These are phyloP conservation scores for Ajuga reptans DNA, from an alignment of 305 asterid genomes.

Conservation along the genomic window DNA sequence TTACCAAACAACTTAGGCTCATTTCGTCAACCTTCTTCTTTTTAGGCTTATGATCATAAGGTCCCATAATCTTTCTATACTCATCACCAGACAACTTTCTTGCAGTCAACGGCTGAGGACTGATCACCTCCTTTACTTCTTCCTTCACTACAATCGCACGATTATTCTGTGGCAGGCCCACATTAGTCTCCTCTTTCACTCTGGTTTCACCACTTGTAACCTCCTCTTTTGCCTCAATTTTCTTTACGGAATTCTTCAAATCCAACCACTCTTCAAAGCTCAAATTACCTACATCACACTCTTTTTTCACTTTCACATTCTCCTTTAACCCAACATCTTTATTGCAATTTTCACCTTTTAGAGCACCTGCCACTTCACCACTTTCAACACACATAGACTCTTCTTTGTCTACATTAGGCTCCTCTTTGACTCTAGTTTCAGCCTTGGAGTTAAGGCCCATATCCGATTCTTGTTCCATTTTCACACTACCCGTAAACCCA, in stretches of 20 bases:
- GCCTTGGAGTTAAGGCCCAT: background rate
- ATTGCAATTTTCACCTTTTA: background rate
- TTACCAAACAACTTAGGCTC: slow-evolving; percentile 39
- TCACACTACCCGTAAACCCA: background rate
- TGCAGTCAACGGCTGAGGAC: slow-evolving; percentile 41
- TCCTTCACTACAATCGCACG: slow-evolving; percentile 17
- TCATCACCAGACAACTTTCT: slow-evolving; percentile 37
- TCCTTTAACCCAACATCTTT: background rate
- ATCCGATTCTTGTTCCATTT: slow-evolving; percentile 19
- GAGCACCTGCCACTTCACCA: background rate
- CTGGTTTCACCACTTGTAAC: background rate
- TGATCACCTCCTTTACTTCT: slow-evolving; percentile 27
- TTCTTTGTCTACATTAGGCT: slow-evolving; percentile 11
- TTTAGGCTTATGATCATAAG: slow-evolving; percentile 5
- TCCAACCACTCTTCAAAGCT: slow-evolving; percentile 23
- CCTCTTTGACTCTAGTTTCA: slow-evolving; percentile 21
- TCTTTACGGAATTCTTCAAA: background rate
- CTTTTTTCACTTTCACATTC: slow-evolving; percentile 17
- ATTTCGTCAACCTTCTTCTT: slow-evolving; percentile 25
- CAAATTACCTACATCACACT: background rate
- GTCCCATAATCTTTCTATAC: slow-evolving; percentile 22
- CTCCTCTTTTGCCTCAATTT: background rate
- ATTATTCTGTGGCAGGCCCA: background rate
- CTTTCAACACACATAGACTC: background rate
- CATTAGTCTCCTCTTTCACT: slow-evolving; percentile 32